Evolutionary conservation across 345 rosid species (phyloP), one percentile per base, ranked within the genome.

Genomic region (Boechera divaricarpa): DNA sequence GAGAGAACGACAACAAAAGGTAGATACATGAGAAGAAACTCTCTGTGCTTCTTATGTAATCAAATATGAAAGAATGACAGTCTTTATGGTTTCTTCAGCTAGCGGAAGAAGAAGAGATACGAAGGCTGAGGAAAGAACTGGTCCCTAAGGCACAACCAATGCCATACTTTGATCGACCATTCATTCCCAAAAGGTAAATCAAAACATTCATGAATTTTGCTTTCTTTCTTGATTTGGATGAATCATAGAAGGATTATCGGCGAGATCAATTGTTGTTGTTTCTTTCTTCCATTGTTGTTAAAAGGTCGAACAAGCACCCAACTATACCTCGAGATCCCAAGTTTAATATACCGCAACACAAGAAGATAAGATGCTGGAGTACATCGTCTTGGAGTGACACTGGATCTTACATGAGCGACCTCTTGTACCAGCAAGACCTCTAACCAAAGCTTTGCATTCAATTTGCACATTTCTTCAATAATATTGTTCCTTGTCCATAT

Each of bases 81-180:
- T 7, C 8, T 6, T 4, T 4, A n/a, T 33, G 39, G 31, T 33
- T 45, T 15, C 36, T 78, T 66, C 51, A 92, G 98, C 10, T 90
- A 79, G 96, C 78, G 36, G 96, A 92, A 82, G 99, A 87, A 75
- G 96, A 89, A 76, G 96, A 95, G 83, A 62, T 85, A 35, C 85
- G 83, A 63, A 88, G 93, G 79, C 63, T 95, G 74, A 87, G 97
- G 63, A 91, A 82, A 82, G 95, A 91, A 63, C 85, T 90, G 3
- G 77, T 91, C 54, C 98, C 97, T 2, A 94, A 88, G 71, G 98
- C 97, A 72, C 95, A 91, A 61, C 98, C 94, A 15, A 89, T 94
- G 97, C 97, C 98, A 5, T 90, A 89, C 73, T 94, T 94, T 21
- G 97, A 94, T 83, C 73, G 91, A 80, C 98, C 98, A 16, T 94